phyloP scores from a whole-genome alignment of 176 grass and related monocot genomes.

The Secale cereale region DNA sequence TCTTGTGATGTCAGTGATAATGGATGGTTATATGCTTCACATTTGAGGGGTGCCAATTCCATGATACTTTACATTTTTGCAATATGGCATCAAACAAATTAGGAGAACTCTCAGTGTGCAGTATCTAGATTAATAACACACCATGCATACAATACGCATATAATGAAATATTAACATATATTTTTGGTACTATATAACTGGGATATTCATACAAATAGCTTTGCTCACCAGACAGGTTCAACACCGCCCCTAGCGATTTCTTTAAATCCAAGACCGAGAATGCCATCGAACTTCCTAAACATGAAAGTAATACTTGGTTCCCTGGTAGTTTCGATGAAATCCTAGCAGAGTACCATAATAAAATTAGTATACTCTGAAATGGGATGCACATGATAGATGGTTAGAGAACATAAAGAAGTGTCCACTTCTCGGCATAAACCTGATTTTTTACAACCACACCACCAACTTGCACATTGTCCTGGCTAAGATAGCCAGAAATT shows the following conservation, averaged over 20 bases:
- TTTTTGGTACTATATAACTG: neutral
- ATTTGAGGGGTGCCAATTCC: too few species aligned
- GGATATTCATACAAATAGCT: neutral
- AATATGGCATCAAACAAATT: neutral
- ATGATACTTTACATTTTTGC: neutral
- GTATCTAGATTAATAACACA: neutral
- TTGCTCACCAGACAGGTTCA: slow-evolving; percentile 68
- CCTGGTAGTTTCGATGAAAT: slow-evolving; percentile 74
- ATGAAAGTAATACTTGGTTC: slow-evolving; percentile 68
- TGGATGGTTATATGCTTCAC: neutral
- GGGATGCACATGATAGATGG: neutral
- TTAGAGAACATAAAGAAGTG: slow-evolving; percentile 1
- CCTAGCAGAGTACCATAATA: slow-evolving; percentile 21
- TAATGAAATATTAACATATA: neutral
- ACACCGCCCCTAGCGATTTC: slow-evolving; percentile 59
- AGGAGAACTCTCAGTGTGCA: neutral
- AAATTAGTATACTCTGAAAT: slow-evolving; percentile 14
- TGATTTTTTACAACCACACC: slow-evolving; percentile 72
- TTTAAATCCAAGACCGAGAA: slow-evolving; percentile 88
- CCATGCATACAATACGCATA: too few species aligned
- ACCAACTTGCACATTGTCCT: slow-evolving; percentile 65
- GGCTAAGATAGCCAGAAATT: slow-evolving; percentile 68
- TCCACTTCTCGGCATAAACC: slow-evolving; percentile 27
- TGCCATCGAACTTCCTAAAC: slow-evolving; percentile 78
- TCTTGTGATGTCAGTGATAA: neutral